Percentiles rank a stretch among this genome's conserved stretches.
phyloP scores from a whole-genome alignment of 2,329 filamentous ascomycete genomes.

The Talaromyces sp. region DNA sequence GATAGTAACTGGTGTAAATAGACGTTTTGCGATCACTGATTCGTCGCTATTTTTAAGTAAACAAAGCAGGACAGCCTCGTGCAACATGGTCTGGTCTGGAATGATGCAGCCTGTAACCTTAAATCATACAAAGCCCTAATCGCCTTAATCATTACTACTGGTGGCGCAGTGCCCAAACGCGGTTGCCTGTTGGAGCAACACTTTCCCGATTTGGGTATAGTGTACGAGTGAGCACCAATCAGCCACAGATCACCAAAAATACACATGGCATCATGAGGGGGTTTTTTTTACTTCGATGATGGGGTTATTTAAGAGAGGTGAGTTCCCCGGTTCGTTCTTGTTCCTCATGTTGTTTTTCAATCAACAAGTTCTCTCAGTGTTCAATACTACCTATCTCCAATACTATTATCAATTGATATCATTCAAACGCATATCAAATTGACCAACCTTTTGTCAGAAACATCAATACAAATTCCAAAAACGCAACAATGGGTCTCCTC shows the following conservation, averaged over 20 bases:
- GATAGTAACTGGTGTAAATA: not conserved
- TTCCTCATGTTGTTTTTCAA: too few relatives aligned
- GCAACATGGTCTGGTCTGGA: not conserved
- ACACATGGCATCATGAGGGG: not conserved
- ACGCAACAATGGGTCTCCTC: slow-evolving; percentile 5
- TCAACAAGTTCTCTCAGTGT: not conserved
- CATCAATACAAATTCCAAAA: not conserved
- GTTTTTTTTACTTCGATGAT: not conserved
- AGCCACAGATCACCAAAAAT: not conserved
- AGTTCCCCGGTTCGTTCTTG: not conserved
- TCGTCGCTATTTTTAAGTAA: not conserved
- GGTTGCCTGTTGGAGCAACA: not conserved
- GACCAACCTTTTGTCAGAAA: not conserved
- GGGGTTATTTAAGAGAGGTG: not conserved
- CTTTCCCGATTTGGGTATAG: slow-evolving; percentile 1
- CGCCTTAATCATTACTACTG: not conserved
- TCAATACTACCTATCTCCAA: not conserved
- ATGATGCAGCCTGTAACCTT: not conserved
- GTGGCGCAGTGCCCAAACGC: not conserved
- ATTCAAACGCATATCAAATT: not conserved
- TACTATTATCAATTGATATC: not conserved
- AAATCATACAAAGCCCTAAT: not conserved
- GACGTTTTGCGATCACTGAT: not conserved
- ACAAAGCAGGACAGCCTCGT: not conserved
- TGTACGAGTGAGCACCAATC: slow-evolving; percentile 2